Percentiles rank a stretch among this genome's conserved stretches.
These are phyloP conservation scores for Beauveria asiatica DNA, from an alignment of 2,329 filamentous ascomycete species.

Conservation along the genomic window DNA sequence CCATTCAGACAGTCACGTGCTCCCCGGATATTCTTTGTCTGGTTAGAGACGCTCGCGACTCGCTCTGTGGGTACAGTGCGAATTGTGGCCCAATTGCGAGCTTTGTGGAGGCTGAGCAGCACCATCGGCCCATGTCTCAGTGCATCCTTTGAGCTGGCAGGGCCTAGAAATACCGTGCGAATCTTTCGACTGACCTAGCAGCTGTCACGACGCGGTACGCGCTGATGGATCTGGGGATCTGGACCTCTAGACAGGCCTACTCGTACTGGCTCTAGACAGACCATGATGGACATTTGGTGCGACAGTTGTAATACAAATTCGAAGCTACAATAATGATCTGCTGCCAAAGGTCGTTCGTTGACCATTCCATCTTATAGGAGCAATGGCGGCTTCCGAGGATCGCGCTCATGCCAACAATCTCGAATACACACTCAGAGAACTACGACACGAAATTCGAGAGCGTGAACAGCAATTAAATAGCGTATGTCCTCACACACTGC, in stretches of 20 bases:
- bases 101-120: not conserved
- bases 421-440: conserved; percentile 58
- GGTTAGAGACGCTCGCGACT: too few species aligned
- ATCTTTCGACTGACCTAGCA: not conserved
- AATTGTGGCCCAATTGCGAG: not conserved
- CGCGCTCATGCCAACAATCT: conserved; percentile 39
- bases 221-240: not conserved
- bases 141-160: not conserved
- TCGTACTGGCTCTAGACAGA: too few species aligned
- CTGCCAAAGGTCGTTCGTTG: not conserved
- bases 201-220: not conserved
- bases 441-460: conserved; percentile 50
- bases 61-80: not conserved
- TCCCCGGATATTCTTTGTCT: not conserved
- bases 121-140: not conserved
- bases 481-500: conserved; percentile 22
- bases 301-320: not conserved
- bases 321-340: not conserved
- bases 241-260: not conserved
- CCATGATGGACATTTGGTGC: not conserved
- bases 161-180: not conserved
- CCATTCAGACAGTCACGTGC: conserved; percentile 1
- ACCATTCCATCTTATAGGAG: not conserved
- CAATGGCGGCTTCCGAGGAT: conserved; percentile 18
- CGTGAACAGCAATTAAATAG: conserved; percentile 42